Percentiles rank a stretch among this genome's conserved stretches.
Evolutionary conservation across 768 basidiomycete species (phyloP).

Genomic region (Omphalotus guepiniiformis): DNA sequence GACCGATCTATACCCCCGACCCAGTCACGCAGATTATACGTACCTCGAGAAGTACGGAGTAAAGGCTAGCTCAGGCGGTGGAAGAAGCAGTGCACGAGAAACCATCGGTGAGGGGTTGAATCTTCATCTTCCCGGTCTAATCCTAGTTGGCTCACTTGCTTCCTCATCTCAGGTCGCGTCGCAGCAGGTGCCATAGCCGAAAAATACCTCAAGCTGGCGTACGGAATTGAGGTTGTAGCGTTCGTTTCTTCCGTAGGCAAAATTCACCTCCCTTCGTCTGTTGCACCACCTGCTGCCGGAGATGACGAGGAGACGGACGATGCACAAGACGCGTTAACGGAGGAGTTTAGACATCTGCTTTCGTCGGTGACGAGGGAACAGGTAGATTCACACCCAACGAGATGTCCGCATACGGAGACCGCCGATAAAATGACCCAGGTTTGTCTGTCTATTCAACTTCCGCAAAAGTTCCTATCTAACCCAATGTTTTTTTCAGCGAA

Average conservation of each 20-base stretch:
- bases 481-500: slow-evolving; percentile 53
- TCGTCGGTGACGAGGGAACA: slow-evolving; percentile 77
- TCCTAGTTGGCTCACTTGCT: not conserved
- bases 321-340: slow-evolving; percentile 69
- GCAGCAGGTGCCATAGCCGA: slow-evolving; percentile 99
- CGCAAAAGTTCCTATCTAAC: slow-evolving; percentile 12
- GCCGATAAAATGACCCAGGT: slow-evolving; percentile 83
- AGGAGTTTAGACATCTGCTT: slow-evolving; percentile 80
- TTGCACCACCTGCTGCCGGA: slow-evolving; percentile 37
- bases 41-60: slow-evolving; percentile 97
- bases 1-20: slow-evolving; percentile 95
- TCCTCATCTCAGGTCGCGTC: slow-evolving; percentile 65
- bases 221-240: slow-evolving; percentile 92
- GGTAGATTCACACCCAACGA: slow-evolving; percentile 81
- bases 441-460: not conserved
- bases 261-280: slow-evolving; percentile 65
- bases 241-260: slow-evolving; percentile 98
- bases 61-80: slow-evolving; percentile 96
- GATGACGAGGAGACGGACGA: slow-evolving; percentile 58
- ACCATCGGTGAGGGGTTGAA: too few relatives aligned
- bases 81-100: slow-evolving; percentile 91
- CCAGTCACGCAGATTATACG: slow-evolving; percentile 96
- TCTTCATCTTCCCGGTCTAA: slow-evolving; percentile 14
- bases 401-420: slow-evolving; percentile 89
- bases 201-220: slow-evolving; percentile 82